phyloP scores from a whole-genome alignment of 2,329 filamentous ascomycete species.

The Aspergillus sclerotialis region DNA sequence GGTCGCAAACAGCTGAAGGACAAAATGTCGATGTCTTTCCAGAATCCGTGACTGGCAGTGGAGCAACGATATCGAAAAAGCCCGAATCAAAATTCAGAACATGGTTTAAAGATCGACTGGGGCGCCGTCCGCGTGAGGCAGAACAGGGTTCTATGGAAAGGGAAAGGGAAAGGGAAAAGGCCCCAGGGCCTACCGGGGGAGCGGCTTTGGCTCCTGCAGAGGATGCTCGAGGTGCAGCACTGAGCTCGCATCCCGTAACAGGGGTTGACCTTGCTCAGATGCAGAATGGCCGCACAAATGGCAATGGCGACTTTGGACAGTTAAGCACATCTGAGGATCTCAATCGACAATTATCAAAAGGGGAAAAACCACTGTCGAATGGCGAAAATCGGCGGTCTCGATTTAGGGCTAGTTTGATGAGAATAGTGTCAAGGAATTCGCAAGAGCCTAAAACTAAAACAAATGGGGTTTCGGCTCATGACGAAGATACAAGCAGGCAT shows the following conservation, averaged over 20 bases:
- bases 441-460: constrained; percentile 15
- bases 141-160: not conserved
- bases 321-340: constrained; percentile 11
- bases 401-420: constrained; percentile 20
- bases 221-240: constrained; percentile 16
- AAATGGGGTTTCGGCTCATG: constrained; percentile 8
- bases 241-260: constrained; percentile 26
- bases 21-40: constrained; percentile 3
- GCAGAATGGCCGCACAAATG: constrained; percentile 9
- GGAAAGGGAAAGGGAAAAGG: not conserved
- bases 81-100: constrained; percentile 26
- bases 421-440: constrained; percentile 15
- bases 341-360: constrained; percentile 3
- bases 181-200: constrained; percentile 9
- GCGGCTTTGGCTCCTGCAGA: constrained; percentile 12
- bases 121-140: constrained; percentile 15
- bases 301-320: constrained; percentile 10
- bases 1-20: constrained; percentile 3
- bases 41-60: constrained; percentile 4
- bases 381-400: constrained; percentile 14
- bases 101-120: constrained; percentile 27
- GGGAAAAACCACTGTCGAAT: constrained; percentile 11
- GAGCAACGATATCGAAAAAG: constrained; percentile 11
- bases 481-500: constrained; percentile 3
- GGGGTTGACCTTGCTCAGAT: constrained; percentile 15